Evolutionary conservation across 495 filamentous ascomycete species (phyloP).

Genomic region (Parathielavia appendiculata): DNA sequence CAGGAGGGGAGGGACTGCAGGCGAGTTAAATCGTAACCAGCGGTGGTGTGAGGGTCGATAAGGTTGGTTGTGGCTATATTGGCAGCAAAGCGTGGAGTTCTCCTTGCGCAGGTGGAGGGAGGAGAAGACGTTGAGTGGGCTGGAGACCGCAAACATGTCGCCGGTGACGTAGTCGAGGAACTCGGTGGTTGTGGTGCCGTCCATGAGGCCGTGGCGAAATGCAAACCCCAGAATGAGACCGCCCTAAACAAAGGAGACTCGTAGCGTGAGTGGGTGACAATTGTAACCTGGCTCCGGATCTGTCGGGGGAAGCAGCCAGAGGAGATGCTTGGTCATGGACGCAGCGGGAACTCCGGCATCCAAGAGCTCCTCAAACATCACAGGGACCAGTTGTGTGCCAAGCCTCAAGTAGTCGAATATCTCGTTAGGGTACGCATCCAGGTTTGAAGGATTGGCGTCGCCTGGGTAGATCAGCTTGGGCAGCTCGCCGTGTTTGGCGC

Average conservation of each 20-base stretch:
- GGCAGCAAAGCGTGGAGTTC: background rate
- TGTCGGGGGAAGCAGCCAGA: background rate
- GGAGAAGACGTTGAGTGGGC: background rate
- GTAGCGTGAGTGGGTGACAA: conserved; percentile 9
- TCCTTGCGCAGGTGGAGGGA: background rate
- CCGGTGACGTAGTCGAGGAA: conserved; percentile 5
- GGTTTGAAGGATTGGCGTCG: background rate
- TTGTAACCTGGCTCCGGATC: background rate
- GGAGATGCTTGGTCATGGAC: background rate
- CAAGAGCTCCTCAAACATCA: background rate
- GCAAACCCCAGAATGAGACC: conserved; percentile 19
- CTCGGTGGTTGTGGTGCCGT: conserved; percentile 5
- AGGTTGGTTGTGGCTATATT: background rate
- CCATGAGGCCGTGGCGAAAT: conserved; percentile 17
- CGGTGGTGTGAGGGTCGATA: background rate
- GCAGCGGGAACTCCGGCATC: background rate
- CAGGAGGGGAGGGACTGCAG: background rate
- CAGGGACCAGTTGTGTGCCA: background rate
- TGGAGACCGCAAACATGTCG: too few relatives aligned
- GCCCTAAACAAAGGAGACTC: conserved; percentile 10
- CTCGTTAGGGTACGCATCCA: background rate
- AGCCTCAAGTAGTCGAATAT: background rate
- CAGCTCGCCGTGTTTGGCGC: background rate
- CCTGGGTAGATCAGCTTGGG: background rate
- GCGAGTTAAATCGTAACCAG: conserved; percentile 10